Base-by-base conservation (phyloP, 2,329 filamentous ascomycete species). In the Purpureocillium takamizusanense region DNA sequence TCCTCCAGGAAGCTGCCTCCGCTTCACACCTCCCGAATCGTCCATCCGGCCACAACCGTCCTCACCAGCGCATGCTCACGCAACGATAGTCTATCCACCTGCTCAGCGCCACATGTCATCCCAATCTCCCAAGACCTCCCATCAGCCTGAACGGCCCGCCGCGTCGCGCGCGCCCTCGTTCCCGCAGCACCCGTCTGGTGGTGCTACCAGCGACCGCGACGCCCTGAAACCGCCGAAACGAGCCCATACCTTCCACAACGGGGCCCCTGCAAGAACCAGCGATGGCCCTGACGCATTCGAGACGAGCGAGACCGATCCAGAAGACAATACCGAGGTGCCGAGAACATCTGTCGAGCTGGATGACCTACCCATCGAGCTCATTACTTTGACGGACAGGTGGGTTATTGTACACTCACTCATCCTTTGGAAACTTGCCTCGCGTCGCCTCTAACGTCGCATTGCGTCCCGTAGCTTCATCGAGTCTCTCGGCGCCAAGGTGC, bases 301-400 rank as follows among this genome's bases (percentile, higher is more conserved):
- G 43, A 65, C 62, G 4, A 57, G 61, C 25, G 53, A 60, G 7
- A 49, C 60, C 23, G 60, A 65, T 25, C 56, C 55, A 27, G 70
- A 75, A 17, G 67, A 75, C 38, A 50, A 58, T 18, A 42, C 61
- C 5, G 72, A 77, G 43, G 51, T 60, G 2, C 66, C 67, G 1
- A 58, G 74, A 42, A 63, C 67, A 16, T 78, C 83, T 4, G 75
- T 86, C 45, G 81, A 86, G 41, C 81, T 92, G 46, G 86, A 94
- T 51, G 85, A 95, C 53, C 77, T 98, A 31, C 92, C 92, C 12
- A 92, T 95, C 52, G 92, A 98, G 70, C 76, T 98, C 42, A 75
- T 92, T 42, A 92, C 86, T 59, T 66, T 95, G 55, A 87, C 84
- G 15, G 90, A 97, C 61, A 86, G 85, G 86, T 88, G 67, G 44